Evolutionary conservation across 176 grass and related monocot species (phyloP), one percentile per base, ranked within the genome.

Genomic region (Leersia perrieri): DNA sequence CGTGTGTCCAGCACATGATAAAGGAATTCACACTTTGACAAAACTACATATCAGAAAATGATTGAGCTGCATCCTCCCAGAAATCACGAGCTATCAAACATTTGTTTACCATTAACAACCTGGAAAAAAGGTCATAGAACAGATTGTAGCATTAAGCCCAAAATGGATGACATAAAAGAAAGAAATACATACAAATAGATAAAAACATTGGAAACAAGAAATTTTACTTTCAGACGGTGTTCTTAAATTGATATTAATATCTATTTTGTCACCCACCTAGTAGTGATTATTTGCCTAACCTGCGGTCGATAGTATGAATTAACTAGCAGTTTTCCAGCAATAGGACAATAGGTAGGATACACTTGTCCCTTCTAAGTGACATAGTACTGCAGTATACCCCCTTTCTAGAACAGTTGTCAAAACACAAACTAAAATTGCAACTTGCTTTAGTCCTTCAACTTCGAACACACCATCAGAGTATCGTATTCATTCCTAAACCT

Each of bases 11-110:
- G 27, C 27, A 64, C 27, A 78, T 55, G 81, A 26, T 18, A 75
- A 33, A 31, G 26, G 57, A 66, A 81, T 85, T 65, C 84, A 72
- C 72, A 76, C 34, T 65, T 81, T 62, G 7, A 3, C 32, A 75
- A 42, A 85, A 51, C 25, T 41, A 73, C 26, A 53, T 16, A 31
- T 60, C 64, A 77, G 64, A 82, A 27, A 42, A 35, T 73, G 33
- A 55, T 33, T 5, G 5, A 64, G 32, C 68, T 51, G 36, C 39
- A 55, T 70, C 51, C 4, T 47, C 11, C 51, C 3, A 31, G 30
- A 42, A 66, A 67, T 63, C 40, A 62, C 13, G 51, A 60, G 32
- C 26, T 35, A 73, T 53, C 51, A 76, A 42, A 26, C 7, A 62
- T 23, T 31, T 0, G 20, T 22, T 32, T 11, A 63, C 33, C 26